These are phyloP conservation scores for Rhododendron vialii DNA, from an alignment of 148 eudicot species.

Conservation along the genomic window DNA sequence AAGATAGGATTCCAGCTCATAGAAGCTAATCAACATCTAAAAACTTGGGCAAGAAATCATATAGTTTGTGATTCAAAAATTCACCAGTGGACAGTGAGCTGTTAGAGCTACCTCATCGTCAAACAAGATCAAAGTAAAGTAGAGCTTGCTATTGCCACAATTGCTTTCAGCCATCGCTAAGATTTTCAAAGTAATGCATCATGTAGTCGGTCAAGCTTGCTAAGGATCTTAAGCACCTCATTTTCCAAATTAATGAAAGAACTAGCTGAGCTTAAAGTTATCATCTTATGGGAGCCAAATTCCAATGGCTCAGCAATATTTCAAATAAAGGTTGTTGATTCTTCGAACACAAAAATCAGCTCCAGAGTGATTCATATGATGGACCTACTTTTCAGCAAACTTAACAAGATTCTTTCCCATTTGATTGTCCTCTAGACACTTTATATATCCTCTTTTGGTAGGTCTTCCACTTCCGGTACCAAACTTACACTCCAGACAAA, in stretches of 20 bases:
- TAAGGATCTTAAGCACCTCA: not conserved
- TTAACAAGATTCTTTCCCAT: not conserved
- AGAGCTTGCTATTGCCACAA: not conserved
- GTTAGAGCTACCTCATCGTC: not conserved
- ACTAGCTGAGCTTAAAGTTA: not conserved
- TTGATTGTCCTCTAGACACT: not conserved
- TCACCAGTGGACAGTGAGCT: not conserved
- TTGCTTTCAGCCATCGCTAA: not conserved
- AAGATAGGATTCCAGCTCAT: not conserved
- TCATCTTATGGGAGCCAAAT: not conserved
- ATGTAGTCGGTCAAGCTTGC: not conserved
- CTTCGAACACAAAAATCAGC: not conserved
- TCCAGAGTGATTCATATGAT: not conserved
- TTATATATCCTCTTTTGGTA: not conserved
- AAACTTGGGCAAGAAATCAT: not conserved
- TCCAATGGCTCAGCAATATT: not conserved
- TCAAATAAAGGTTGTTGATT: not conserved
- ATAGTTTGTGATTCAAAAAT: not conserved
- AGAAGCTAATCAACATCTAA: not conserved
- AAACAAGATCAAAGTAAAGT: not conserved
- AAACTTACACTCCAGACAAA: not conserved
- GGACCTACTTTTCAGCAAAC: not conserved
- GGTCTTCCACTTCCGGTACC: not conserved
- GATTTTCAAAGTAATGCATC: not conserved
- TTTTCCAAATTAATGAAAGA: not conserved